phyloP scores from a whole-genome alignment of 2,329 filamentous ascomycete genomes.

The Alternaria rosae region DNA sequence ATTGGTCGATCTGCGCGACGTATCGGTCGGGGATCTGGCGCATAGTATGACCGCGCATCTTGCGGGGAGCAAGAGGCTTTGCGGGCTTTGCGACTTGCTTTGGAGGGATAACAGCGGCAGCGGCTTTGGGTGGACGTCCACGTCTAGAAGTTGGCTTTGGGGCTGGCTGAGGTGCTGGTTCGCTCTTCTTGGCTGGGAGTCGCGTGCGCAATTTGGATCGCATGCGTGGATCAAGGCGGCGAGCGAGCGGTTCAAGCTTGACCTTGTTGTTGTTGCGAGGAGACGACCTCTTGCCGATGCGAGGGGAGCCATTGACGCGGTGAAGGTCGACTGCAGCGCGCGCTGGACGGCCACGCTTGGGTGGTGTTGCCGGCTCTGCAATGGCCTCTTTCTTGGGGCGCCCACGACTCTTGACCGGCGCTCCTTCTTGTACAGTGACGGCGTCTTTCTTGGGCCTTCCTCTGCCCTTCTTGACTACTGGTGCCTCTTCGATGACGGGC shows the following conservation, averaged over 20 bases:
- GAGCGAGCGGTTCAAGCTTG: conserved; percentile 10
- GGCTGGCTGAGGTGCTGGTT: conserved; percentile 12
- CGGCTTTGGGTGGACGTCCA: conserved; percentile 25
- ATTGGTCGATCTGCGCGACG: conserved; percentile 8
- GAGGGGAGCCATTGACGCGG: conserved; percentile 28
- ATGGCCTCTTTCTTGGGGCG: conserved; percentile 12
- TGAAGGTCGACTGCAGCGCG: conserved; percentile 19
- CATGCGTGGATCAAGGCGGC: conserved; percentile 28
- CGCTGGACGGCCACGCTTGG: conserved; percentile 26
- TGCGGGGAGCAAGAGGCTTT: conserved; percentile 27
- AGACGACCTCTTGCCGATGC: conserved; percentile 30
- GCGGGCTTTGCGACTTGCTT: conserved; percentile 21
- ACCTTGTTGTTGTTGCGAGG: conserved; percentile 16
- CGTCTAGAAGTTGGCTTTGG: conserved; percentile 15
- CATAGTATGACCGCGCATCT: conserved; percentile 34
- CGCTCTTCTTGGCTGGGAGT: conserved; percentile 19
- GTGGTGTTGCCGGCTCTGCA: conserved; percentile 4
- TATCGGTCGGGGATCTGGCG: conserved; percentile 40
- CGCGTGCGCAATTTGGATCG: conserved; percentile 33
- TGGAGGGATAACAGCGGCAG: conserved; percentile 4
- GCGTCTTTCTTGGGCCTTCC: conserved; percentile 16
- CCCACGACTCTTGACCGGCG: conserved; percentile 17
- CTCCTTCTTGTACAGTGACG: not conserved
- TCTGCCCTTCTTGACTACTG: conserved; percentile 14
- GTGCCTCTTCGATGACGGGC: conserved; percentile 7